These are phyloP conservation scores for Hymenoscyphus linearis DNA, from an alignment of 2,329 filamentous ascomycete genomes.

Conservation along the genomic window DNA sequence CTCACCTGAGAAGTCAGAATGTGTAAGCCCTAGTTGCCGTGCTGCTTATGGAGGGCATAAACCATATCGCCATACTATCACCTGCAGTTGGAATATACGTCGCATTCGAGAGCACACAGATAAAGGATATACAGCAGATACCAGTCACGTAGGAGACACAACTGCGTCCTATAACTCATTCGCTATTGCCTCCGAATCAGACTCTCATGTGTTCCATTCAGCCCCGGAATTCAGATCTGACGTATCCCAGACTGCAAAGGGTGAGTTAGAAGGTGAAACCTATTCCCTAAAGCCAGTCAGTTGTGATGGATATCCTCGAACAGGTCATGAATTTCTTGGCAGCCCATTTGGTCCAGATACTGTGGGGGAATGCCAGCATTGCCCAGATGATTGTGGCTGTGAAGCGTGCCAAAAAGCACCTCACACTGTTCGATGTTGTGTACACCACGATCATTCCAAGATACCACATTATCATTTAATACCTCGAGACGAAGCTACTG, in stretches of 20 bases:
- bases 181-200: constrained; percentile 1
- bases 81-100: constrained; percentile 15
- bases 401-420: constrained; percentile 22
- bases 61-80: constrained; percentile 22
- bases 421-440: constrained; percentile 27
- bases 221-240: background rate
- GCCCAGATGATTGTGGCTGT: constrained; percentile 27
- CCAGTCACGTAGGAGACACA: constrained; percentile 14
- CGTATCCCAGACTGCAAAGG: background rate
- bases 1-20: constrained; percentile 2
- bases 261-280: background rate
- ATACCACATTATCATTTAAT: constrained; percentile 20
- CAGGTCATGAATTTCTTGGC: constrained; percentile 20
- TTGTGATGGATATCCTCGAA: constrained; percentile 26
- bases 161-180: constrained; percentile 2
- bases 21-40: constrained; percentile 18
- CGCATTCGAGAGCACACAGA: constrained; percentile 18
- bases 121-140: constrained; percentile 21
- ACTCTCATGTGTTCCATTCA: constrained; percentile 2
- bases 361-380: constrained; percentile 29
- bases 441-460: constrained; percentile 20
- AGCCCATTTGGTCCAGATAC: constrained; percentile 20
- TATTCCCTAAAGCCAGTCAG: constrained; percentile 17
- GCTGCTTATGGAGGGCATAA: constrained; percentile 21
- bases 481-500: background rate